These are phyloP conservation scores for Lizanozyma gosingica DNA, from an alignment of 1,139 yeast genomes.

Conservation along the genomic window DNA sequence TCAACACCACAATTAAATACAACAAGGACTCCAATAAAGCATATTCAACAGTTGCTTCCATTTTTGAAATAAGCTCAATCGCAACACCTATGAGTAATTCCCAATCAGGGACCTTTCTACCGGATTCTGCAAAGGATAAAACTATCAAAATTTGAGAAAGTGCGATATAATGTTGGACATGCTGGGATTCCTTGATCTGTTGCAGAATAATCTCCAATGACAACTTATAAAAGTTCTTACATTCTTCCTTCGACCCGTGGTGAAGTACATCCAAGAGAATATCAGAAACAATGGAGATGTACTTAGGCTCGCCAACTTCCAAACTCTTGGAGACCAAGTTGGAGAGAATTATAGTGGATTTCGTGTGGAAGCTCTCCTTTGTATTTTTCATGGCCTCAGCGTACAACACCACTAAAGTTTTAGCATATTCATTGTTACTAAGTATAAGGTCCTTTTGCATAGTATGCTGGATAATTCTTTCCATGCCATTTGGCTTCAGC, in stretches of 20 bases:
- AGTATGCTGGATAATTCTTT: slow-evolving; percentile 40
- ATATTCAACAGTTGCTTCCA: slow-evolving; percentile 4
- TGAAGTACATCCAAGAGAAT: slow-evolving; percentile 50
- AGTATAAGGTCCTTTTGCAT: slow-evolving; percentile 25
- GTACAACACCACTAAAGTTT: slow-evolving; percentile 52
- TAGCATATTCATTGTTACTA: slow-evolving; percentile 37
- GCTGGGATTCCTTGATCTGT: neutral
- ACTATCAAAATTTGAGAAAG: slow-evolving; percentile 28
- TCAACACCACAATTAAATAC: slow-evolving; percentile 36
- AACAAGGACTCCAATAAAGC: slow-evolving; percentile 22
- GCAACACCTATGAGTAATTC: slow-evolving; percentile 9
- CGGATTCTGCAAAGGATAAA: slow-evolving; percentile 58
- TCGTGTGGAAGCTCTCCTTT: slow-evolving; percentile 67
- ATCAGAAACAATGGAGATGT: slow-evolving; percentile 46
- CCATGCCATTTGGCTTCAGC: slow-evolving; percentile 42
- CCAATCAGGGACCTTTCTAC: slow-evolving; percentile 50
- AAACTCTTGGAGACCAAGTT: slow-evolving; percentile 33
- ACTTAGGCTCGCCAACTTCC: slow-evolving; percentile 10
- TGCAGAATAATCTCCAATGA: slow-evolving; percentile 16
- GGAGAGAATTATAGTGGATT: slow-evolving; percentile 41
- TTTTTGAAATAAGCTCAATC: slow-evolving; percentile 8
- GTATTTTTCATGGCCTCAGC: slow-evolving; percentile 73
- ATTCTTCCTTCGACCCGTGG: slow-evolving; percentile 51
- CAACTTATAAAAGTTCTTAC: slow-evolving; percentile 34
- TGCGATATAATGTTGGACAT: slow-evolving; percentile 7